Evolutionary conservation across 805 yeast genomes (phyloP).

Genomic region (Priceomyces medius): DNA sequence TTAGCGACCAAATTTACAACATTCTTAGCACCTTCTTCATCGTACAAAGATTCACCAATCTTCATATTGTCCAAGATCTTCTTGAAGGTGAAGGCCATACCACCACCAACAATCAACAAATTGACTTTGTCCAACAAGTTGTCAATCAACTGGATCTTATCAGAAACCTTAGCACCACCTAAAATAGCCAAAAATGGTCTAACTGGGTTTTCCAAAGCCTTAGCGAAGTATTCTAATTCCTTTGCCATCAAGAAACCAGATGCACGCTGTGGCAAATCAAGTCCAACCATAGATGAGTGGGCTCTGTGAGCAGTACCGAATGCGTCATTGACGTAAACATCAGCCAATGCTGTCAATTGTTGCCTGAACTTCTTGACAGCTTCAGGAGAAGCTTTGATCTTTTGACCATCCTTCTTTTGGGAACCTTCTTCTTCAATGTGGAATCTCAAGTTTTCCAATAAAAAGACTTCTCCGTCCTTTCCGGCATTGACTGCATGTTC

Average conservation of each 20-base stretch:
- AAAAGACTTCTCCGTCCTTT: constrained; percentile 75
- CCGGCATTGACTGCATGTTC: constrained; percentile 75
- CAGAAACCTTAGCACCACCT: constrained; percentile 99
- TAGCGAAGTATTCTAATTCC: constrained; percentile 96
- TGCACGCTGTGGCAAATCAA: constrained; percentile 93
- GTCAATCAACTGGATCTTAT: constrained; percentile 97
- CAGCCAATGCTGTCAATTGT: constrained; percentile 89
- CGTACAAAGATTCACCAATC: constrained; percentile 91
- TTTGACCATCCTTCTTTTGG: constrained; percentile 86
- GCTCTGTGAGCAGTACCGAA: constrained; percentile 99
- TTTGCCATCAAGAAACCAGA: constrained; percentile 98
- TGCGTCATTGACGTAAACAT: constrained; percentile 96
- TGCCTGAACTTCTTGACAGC: constrained; percentile 85
- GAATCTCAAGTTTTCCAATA: constrained; percentile 96
- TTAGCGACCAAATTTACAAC: constrained; percentile 90
- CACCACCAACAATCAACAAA: constrained; percentile 95
- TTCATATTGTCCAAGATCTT: constrained; percentile 81
- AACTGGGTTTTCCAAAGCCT: constrained; percentile 96
- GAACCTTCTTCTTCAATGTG: constrained; percentile 98
- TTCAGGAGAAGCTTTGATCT: constrained; percentile 87
- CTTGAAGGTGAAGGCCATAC: constrained; percentile 99
- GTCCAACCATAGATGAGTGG: constrained; percentile 98
- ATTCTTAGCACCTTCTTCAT: constrained; percentile 91
- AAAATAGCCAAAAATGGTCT: constrained; percentile 98
- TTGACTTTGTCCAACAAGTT: constrained; percentile 95